Percentiles rank a stretch among this genome's conserved stretches.
phyloP scores from a whole-genome alignment of 1,284 basidiomycete genomes.

The Golubevia sp. region DNA sequence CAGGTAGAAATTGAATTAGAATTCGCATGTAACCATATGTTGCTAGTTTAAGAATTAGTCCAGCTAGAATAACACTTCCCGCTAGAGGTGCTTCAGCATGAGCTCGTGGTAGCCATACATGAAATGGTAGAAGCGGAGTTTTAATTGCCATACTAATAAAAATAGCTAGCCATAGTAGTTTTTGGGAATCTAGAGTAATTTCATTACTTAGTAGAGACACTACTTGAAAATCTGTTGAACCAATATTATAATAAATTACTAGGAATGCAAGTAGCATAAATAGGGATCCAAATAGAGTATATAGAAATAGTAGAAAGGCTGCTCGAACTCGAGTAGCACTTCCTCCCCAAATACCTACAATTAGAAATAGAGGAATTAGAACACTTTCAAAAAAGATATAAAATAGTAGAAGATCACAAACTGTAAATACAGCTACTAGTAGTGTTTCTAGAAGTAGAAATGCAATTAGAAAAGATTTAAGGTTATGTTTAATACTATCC shows the following conservation, averaged over 20 bases:
- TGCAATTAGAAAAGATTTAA: conserved; percentile 55
- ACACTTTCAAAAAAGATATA: conserved; percentile 62
- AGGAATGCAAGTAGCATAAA: conserved; percentile 61
- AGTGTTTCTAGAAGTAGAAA: conserved; percentile 60
- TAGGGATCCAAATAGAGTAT: conserved; percentile 59
- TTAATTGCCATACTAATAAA: conserved; percentile 61
- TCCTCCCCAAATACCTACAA: conserved; percentile 61
- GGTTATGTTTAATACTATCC: conserved; percentile 51
- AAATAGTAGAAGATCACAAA: conserved; percentile 59
- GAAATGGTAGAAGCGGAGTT: conserved; percentile 57
- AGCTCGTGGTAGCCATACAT: conserved; percentile 56
- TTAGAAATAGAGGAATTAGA: conserved; percentile 58
- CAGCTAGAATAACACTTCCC: conserved; percentile 48
- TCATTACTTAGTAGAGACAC: conserved; percentile 55
- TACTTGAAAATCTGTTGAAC: conserved; percentile 57
- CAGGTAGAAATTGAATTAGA: conserved; percentile 57
- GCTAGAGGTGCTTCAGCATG: conserved; percentile 50
- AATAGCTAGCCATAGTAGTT: conserved; percentile 56
- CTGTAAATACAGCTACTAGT: conserved; percentile 57
- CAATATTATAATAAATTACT: conserved; percentile 53
- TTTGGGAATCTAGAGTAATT: conserved; percentile 48
- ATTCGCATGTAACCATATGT: conserved; percentile 59
- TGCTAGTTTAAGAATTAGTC: conserved; percentile 58
- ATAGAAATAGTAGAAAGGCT: conserved; percentile 59
- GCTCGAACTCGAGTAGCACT: conserved; percentile 59